phyloP scores from a whole-genome alignment of 2,329 filamentous ascomycete genomes.

The Leptographium lundbergii region DNA sequence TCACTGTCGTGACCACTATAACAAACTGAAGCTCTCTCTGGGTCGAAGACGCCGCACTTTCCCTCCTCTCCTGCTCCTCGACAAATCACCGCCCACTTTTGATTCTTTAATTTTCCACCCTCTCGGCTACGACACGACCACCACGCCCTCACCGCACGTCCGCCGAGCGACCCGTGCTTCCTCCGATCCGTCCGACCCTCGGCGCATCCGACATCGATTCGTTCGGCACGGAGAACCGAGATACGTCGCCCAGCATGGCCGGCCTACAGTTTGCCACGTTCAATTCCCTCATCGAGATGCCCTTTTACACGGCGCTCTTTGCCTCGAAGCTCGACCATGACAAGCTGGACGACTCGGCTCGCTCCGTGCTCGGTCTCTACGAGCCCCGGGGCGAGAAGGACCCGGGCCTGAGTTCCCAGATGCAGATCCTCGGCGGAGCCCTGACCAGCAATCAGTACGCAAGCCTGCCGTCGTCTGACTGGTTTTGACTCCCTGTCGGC shows the following conservation, averaged over 20 bases:
- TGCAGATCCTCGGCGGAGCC: slow-evolving; percentile 83
- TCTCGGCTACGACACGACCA: no score
- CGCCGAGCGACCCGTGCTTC: background rate
- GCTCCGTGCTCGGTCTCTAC: slow-evolving; percentile 77
- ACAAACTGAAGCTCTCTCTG: background rate
- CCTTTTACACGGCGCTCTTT: slow-evolving; percentile 89
- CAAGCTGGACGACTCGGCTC: slow-evolving; percentile 87
- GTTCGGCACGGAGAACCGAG: background rate
- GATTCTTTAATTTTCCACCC: background rate
- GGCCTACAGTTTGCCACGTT: slow-evolving; percentile 69
- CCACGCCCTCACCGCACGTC: background rate
- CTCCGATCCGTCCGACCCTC: background rate
- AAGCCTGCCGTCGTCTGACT: background rate
- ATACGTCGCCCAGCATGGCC: slow-evolving; percentile 27
- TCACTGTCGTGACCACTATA: background rate
- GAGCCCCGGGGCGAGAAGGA: slow-evolving; percentile 63
- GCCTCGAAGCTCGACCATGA: slow-evolving; percentile 92
- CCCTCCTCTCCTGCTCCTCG: background rate
- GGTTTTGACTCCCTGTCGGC: background rate
- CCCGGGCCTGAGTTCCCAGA: slow-evolving; percentile 66
- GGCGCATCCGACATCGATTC: background rate
- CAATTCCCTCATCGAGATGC: slow-evolving; percentile 85
- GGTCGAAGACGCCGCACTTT: background rate
- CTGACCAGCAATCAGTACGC: slow-evolving; percentile 72
- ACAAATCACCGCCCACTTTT: background rate